A percentile compares a stretch with the other conserved stretches of the same genome.
Evolutionary conservation across 495 filamentous ascomycete species (phyloP).

Genomic region (Penicillium antarcticum): DNA sequence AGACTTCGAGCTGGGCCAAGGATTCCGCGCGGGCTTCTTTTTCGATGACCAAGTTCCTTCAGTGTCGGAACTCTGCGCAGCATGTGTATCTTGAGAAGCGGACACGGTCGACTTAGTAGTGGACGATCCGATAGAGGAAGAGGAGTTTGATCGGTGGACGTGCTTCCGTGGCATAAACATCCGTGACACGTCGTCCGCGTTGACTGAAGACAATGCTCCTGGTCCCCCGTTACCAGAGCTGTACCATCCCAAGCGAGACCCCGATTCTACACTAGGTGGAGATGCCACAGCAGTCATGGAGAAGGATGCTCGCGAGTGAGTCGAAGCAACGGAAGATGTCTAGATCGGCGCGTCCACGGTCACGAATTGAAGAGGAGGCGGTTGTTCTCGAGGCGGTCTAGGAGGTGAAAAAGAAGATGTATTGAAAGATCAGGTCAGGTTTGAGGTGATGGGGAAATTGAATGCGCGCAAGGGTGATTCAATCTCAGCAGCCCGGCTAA

Average conservation of each 20-base stretch:
- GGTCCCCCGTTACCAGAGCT: slow-evolving; percentile 67
- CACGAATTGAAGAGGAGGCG: slow-evolving; percentile 5
- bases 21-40: slow-evolving; percentile 65
- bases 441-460: slow-evolving; percentile 1
- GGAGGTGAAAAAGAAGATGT: background rate
- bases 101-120: slow-evolving; percentile 48
- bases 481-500: slow-evolving; percentile 18
- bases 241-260: slow-evolving; percentile 60
- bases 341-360: slow-evolving; percentile 18
- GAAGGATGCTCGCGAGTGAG: slow-evolving; percentile 31
- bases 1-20: slow-evolving; percentile 71
- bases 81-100: slow-evolving; percentile 46
- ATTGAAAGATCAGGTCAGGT: background rate
- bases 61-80: slow-evolving; percentile 35
- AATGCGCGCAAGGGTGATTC: slow-evolving; percentile 13
- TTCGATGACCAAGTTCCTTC: slow-evolving; percentile 55
- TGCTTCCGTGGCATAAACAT: slow-evolving; percentile 86
- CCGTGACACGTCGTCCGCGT: slow-evolving; percentile 79
- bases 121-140: slow-evolving; percentile 65
- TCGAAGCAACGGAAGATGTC: slow-evolving; percentile 5
- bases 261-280: slow-evolving; percentile 81
- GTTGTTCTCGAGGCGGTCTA: background rate
- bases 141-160: slow-evolving; percentile 80
- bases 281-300: slow-evolving; percentile 97
- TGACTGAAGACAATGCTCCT: slow-evolving; percentile 74